phyloP scores from a whole-genome alignment of 129 eudicot genomes.

The Apium graveolens region DNA sequence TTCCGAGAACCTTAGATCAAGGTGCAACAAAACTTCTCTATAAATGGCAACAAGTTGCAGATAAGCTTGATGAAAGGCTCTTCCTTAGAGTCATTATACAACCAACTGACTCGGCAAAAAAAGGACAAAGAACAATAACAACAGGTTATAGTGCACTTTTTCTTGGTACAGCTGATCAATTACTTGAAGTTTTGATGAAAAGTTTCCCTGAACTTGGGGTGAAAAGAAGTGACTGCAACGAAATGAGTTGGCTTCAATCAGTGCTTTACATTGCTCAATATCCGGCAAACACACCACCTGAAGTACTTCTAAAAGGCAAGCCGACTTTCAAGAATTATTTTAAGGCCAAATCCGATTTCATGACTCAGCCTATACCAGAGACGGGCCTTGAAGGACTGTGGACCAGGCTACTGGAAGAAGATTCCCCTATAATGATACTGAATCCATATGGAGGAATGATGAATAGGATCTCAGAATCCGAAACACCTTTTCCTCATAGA shows the following conservation, averaged over 20 bases:
- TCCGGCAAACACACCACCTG: constrained; percentile 32
- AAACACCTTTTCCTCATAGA: constrained; percentile 73
- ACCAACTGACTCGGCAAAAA: constrained; percentile 6
- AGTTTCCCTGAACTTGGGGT: constrained; percentile 68
- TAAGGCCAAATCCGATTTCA: constrained; percentile 73
- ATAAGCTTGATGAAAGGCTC: constrained; percentile 40
- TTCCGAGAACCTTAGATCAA: constrained; percentile 39
- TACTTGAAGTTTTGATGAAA: constrained; percentile 29
- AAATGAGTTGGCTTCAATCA: constrained; percentile 79
- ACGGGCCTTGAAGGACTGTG: constrained; percentile 58
- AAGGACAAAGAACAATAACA: constrained; percentile 30
- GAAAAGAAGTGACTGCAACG: constrained; percentile 37
- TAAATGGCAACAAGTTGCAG: constrained; percentile 56
- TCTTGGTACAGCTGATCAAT: constrained; percentile 44
- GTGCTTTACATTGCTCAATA: constrained; percentile 59
- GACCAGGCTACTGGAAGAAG: constrained; percentile 52
- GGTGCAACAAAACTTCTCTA: constrained; percentile 36
- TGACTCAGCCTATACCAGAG: constrained; percentile 46
- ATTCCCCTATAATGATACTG: constrained; percentile 41
- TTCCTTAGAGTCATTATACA: constrained; percentile 39
- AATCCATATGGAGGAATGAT: constrained; percentile 86
- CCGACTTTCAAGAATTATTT: constrained; percentile 46
- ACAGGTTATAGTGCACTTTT: constrained; percentile 47
- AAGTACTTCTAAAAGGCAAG: constrained; percentile 48
- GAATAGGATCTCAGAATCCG: constrained; percentile 45